Percentiles rank a stretch among this genome's conserved stretches.
phyloP scores from a whole-genome alignment of 2,329 filamentous ascomycete genomes.

The Pseudopyricularia javanii region DNA sequence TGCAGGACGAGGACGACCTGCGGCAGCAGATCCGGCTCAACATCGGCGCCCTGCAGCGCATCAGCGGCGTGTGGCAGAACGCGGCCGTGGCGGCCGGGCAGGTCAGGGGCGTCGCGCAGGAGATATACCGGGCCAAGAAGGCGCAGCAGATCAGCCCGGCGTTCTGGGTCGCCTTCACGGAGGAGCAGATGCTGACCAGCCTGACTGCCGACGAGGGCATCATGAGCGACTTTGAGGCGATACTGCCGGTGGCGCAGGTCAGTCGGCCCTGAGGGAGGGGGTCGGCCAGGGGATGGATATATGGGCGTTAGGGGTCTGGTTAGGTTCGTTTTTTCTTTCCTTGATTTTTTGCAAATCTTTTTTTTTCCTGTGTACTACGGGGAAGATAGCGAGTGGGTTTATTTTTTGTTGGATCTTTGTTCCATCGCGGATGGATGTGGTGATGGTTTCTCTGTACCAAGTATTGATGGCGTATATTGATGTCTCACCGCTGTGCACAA shows the following conservation, averaged over 20 bases:
- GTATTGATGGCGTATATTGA: too few species aligned
- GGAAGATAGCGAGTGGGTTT: too few species aligned
- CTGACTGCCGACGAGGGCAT: slow-evolving; percentile 46
- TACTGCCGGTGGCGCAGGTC: slow-evolving; percentile 12
- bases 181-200: slow-evolving; percentile 41
- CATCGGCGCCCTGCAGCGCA: slow-evolving; percentile 59
- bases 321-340: not conserved
- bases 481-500: too few species aligned
- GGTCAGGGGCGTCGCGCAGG: slow-evolving; percentile 67
- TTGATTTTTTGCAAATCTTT: not conserved
- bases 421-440: too few species aligned
- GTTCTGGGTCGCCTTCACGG: slow-evolving; percentile 42
- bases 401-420: too few species aligned
- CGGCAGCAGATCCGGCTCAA: slow-evolving; percentile 69
- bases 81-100: slow-evolving; percentile 58
- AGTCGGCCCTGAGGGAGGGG: not conserved
- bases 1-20: slow-evolving; percentile 52
- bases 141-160: slow-evolving; percentile 37
- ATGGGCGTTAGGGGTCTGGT: not conserved
- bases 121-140: slow-evolving; percentile 53
- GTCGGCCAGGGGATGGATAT: not conserved
- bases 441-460: too few species aligned
- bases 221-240: slow-evolving; percentile 41
- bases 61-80: slow-evolving; percentile 61
- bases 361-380: not conserved